Evolutionary conservation across 2,329 filamentous ascomycete species (phyloP).

Genomic region (Hypoxylon sp.): DNA sequence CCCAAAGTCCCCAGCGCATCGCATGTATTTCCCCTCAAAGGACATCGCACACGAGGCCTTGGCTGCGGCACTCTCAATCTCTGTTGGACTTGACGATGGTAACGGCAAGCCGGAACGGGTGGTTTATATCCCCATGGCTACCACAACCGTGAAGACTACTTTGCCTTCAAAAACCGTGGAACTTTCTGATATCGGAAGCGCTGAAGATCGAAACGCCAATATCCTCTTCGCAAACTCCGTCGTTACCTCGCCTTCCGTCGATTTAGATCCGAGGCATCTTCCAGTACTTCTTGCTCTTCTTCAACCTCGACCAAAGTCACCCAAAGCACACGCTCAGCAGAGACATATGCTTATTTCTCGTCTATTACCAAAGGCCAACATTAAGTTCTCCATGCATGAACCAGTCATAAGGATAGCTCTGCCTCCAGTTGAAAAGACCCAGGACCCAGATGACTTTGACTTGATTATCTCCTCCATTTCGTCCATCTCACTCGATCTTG

Average conservation of each 20-base stretch:
- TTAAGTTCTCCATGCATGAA: slow-evolving; percentile 97
- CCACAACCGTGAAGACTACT: slow-evolving; percentile 93
- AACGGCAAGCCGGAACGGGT: slow-evolving; percentile 87
- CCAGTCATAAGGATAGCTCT: slow-evolving; percentile 92
- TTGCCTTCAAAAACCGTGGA: slow-evolving; percentile 94
- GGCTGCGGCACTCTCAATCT: slow-evolving; percentile 91
- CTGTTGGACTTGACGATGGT: slow-evolving; percentile 92
- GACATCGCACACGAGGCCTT: slow-evolving; percentile 97
- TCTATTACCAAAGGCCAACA: slow-evolving; percentile 91
- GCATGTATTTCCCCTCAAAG: slow-evolving; percentile 96
- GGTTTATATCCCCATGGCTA: slow-evolving; percentile 96
- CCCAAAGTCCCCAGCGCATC: slow-evolving; percentile 91
- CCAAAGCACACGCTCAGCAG: slow-evolving; percentile 61
- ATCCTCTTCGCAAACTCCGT: slow-evolving; percentile 97
- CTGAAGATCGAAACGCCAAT: slow-evolving; percentile 91
- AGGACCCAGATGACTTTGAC: slow-evolving; percentile 86
- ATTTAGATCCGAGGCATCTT: slow-evolving; percentile 91
- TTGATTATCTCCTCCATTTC: slow-evolving; percentile 96
- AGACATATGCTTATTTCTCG: slow-evolving; percentile 84
- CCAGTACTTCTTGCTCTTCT: slow-evolving; percentile 86
- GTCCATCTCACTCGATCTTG: slow-evolving; percentile 90
- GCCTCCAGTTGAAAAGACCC: slow-evolving; percentile 78
- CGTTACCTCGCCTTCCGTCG: slow-evolving; percentile 93
- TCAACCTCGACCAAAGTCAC: slow-evolving; percentile 66
- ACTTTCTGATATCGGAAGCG: slow-evolving; percentile 77